phyloP scores from a whole-genome alignment of 2,329 filamentous ascomycete species.

The Fusarium virguliforme region DNA sequence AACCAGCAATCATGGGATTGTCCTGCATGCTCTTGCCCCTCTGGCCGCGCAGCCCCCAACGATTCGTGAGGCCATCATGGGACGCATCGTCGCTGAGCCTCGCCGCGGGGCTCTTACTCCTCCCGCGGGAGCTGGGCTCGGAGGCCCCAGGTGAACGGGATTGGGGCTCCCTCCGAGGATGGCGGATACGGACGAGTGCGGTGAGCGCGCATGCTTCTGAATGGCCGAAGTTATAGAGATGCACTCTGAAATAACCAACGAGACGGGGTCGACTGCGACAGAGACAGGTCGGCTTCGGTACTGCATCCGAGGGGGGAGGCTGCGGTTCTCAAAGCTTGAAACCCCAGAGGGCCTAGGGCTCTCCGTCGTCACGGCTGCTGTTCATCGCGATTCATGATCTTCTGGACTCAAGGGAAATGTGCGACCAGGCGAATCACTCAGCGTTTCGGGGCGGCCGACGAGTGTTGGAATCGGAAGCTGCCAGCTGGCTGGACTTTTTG shows the following conservation, averaged over 20 bases:
- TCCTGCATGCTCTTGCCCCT: constrained; percentile 98
- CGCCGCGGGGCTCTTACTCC: constrained; percentile 60
- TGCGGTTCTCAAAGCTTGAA: constrained; percentile 44
- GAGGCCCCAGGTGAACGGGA: constrained; percentile 68
- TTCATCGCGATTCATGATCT: constrained; percentile 57
- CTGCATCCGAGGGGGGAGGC: constrained; percentile 66
- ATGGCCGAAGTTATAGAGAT: constrained; percentile 98
- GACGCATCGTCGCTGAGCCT: constrained; percentile 59
- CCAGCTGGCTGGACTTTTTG: constrained; percentile 22
- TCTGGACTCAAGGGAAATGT: constrained; percentile 35
- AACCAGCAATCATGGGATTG: constrained; percentile 95
- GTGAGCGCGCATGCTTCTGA: constrained; percentile 96
- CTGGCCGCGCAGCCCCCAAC: constrained; percentile 95
- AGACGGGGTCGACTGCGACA: constrained; percentile 91
- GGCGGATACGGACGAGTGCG: constrained; percentile 94
- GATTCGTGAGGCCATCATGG: constrained; percentile 78
- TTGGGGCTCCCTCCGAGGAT: constrained; percentile 87
- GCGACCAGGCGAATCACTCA: constrained; percentile 31
- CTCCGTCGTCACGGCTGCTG: constrained; percentile 49
- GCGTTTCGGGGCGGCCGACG: constrained; percentile 11
- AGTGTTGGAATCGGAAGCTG: constrained; percentile 15
- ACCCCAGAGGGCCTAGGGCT: constrained; percentile 42
- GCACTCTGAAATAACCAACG: constrained; percentile 97
- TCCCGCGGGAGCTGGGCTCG: constrained; percentile 61
- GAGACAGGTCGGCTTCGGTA: constrained; percentile 76